Percentiles rank a stretch among this genome's conserved stretches.
phyloP scores from a whole-genome alignment of 257 asterid genomes.

The Rehmannia glutinosa region DNA sequence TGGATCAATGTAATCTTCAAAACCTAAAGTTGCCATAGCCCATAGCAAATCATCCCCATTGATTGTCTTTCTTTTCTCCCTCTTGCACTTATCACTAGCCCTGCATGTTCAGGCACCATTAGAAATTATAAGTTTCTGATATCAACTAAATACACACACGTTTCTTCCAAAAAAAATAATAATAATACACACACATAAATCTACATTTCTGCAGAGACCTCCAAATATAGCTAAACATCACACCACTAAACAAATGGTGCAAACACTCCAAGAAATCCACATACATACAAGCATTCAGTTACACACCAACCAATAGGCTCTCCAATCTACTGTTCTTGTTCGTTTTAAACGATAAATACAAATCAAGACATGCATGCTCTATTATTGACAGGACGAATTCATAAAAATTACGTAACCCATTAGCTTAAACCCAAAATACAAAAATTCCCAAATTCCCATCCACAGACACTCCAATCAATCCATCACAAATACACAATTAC shows the following conservation, averaged over 20 bases:
- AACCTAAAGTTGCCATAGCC: constrained; percentile 83
- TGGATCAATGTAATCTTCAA: constrained; percentile 74
- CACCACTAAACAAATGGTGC: background rate
- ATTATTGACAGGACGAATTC: background rate
- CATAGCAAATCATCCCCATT: constrained; percentile 76
- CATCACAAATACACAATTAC: background rate
- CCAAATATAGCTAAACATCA: background rate
- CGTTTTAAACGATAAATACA: background rate
- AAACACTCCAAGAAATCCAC: background rate
- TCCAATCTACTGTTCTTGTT: background rate
- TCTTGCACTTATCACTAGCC: constrained; percentile 86
- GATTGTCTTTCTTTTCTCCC: constrained; percentile 77
- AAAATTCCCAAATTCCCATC: background rate
- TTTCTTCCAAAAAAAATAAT: too few species aligned
- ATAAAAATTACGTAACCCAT: background rate
- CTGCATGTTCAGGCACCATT: constrained; percentile 28
- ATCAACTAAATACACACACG: background rate
- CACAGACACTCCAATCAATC: background rate
- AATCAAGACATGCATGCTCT: background rate
- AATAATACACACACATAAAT: background rate
- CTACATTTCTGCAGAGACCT: background rate
- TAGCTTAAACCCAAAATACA: background rate
- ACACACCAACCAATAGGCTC: background rate
- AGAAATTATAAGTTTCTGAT: background rate
- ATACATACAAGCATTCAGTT: background rate